phyloP scores from a whole-genome alignment of 1,139 yeast genomes.

The Debaryomyces subglobosus region DNA sequence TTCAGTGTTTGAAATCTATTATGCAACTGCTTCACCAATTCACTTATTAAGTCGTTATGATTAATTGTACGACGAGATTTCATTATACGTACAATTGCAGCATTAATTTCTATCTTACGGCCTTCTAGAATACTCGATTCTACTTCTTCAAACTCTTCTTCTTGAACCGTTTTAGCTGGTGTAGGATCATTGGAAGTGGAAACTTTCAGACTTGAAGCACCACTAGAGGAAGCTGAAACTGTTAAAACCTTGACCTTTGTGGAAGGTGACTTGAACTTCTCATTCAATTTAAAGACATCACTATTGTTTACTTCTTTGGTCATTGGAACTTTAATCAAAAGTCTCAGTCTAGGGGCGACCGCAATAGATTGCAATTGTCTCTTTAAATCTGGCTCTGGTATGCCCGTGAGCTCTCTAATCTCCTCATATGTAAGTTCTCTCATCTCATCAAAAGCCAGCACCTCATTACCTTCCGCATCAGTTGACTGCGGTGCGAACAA shows the following conservation, averaged over 20 bases:
- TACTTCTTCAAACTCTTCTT: constrained; percentile 42
- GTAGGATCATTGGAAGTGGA: constrained; percentile 34
- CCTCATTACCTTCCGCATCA: constrained; percentile 40
- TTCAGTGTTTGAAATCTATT: constrained; percentile 73
- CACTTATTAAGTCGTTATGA: constrained; percentile 69
- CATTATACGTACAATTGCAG: constrained; percentile 88
- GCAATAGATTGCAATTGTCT: constrained; percentile 85
- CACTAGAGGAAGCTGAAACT: constrained; percentile 43
- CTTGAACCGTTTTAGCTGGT: constrained; percentile 40
- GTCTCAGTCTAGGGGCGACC: constrained; percentile 78
- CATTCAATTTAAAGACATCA: constrained; percentile 73
- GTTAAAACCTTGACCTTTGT: constrained; percentile 79
- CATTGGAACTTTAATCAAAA: constrained; percentile 74
- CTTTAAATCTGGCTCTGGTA: constrained; percentile 71
- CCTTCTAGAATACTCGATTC: constrained; percentile 41
- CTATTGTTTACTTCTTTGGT: constrained; percentile 65
- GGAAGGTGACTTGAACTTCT: constrained; percentile 70
- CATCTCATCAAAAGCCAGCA: constrained; percentile 47
- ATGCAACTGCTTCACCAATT: constrained; percentile 63
- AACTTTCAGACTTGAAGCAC: constrained; percentile 26
- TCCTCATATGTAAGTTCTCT: constrained; percentile 54
- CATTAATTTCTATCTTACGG: constrained; percentile 69
- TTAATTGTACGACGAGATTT: constrained; percentile 66
- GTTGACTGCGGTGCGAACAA: constrained; percentile 64
- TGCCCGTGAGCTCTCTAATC: constrained; percentile 66